Conservation (phyloP, 129 eudicot species). For the Chrysanthemum makinoi region DNA sequence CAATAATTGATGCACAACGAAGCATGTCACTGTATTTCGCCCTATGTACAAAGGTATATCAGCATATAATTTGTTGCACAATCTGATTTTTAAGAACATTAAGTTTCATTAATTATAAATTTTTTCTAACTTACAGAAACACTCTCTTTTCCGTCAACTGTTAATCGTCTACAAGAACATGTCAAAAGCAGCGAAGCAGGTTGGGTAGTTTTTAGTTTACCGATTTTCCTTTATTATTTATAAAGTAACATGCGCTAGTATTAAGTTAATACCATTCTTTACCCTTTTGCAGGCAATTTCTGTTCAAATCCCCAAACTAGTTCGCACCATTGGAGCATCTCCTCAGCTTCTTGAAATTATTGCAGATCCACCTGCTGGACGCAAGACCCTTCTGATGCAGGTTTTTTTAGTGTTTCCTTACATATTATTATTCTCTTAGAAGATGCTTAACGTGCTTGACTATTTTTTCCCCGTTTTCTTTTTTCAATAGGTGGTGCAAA, state of each 20-base stretch:
- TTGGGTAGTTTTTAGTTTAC: conserved; percentile 27
- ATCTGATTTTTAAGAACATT: background rate
- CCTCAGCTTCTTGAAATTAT: conserved; percentile 77
- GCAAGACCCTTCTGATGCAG: conserved; percentile 77
- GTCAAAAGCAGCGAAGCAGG: conserved; percentile 80
- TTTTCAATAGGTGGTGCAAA: conserved; percentile 71
- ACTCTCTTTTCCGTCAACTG: conserved; percentile 81
- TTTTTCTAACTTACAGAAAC: conserved; percentile 69
- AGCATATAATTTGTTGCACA: background rate
- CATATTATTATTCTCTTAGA: background rate
- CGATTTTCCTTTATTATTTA: background rate
- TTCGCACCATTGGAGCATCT: conserved; percentile 94
- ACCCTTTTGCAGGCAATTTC: conserved; percentile 68
- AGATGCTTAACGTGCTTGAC: background rate
- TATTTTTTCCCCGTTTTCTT: background rate
- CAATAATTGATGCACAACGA: conserved; percentile 65
- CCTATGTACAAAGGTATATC: conserved; percentile 91
- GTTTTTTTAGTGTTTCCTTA: conserved; percentile 28
- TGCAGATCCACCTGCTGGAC: conserved; percentile 89
- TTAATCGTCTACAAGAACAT: conserved; percentile 60
- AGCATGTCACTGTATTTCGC: conserved; percentile 97
- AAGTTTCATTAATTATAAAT: background rate
- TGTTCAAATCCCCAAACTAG: conserved; percentile 77
- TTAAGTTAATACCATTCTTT: conserved; percentile 6
- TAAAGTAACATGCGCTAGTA: background rate